Percentiles rank a stretch among this genome's conserved stretches.
Conservation (phyloP, 495 filamentous ascomycete genomes). For the Lasiosphaeria ovina region DNA sequence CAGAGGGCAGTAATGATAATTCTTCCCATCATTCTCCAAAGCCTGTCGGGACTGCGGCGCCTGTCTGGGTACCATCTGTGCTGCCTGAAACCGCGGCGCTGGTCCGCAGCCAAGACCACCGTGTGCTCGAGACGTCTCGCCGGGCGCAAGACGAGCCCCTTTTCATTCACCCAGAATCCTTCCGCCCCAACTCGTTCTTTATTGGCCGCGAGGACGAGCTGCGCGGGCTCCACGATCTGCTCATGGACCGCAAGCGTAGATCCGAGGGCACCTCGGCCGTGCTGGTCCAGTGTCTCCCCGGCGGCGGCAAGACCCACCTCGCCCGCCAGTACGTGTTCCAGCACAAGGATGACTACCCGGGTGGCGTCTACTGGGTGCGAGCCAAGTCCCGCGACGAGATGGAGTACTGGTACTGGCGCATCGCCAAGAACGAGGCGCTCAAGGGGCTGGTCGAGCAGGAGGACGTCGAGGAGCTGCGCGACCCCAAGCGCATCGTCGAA, state of each 20-base stretch:
- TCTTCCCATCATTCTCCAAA: slow-evolving; percentile 18
- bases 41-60: neutral
- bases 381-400: slow-evolving; percentile 63
- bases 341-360: slow-evolving; percentile 63
- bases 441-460: slow-evolving; percentile 38
- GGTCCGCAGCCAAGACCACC: neutral
- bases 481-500: slow-evolving; percentile 55
- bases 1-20: slow-evolving; percentile 37
- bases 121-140: too few relatives aligned
- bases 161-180: slow-evolving; percentile 71
- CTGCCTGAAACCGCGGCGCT: slow-evolving; percentile 4
- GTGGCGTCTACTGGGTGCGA: slow-evolving; percentile 79
- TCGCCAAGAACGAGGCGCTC: slow-evolving; percentile 64
- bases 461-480: slow-evolving; percentile 38
- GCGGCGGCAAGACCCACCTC: slow-evolving; percentile 79
- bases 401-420: slow-evolving; percentile 70
- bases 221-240: slow-evolving; percentile 61
- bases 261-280: slow-evolving; percentile 64
- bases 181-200: slow-evolving; percentile 76
- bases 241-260: slow-evolving; percentile 63
- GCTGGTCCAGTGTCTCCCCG: slow-evolving; percentile 70
- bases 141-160: slow-evolving; percentile 34
- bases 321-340: slow-evolving; percentile 76
- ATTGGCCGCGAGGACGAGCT: slow-evolving; percentile 72
- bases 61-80: slow-evolving; percentile 10